Conservation (phyloP, 768 basidiomycete genomes). For the Suillus occidentalis region DNA sequence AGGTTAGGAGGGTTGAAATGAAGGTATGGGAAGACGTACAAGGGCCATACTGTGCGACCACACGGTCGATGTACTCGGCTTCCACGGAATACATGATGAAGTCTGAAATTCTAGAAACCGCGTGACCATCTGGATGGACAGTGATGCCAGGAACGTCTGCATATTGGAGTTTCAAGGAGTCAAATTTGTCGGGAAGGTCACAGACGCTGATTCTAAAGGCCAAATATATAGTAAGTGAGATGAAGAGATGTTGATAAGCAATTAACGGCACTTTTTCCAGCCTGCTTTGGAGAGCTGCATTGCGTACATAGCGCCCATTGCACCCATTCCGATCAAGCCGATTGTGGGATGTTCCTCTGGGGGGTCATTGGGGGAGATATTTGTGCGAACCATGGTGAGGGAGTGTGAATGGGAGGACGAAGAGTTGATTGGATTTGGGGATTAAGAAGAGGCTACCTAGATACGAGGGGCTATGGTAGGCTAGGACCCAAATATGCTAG, state of each 20-base stretch:
- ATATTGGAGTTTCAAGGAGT: conserved; percentile 58
- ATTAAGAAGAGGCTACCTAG: background rate
- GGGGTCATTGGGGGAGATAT: conserved; percentile 36
- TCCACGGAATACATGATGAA: conserved; percentile 96
- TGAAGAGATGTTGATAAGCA: conserved; percentile 17
- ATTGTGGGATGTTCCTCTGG: conserved; percentile 67
- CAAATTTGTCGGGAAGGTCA: conserved; percentile 75
- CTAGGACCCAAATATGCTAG: background rate
- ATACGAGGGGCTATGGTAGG: background rate
- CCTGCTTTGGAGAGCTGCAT: conserved; percentile 73
- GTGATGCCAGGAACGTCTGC: conserved; percentile 60
- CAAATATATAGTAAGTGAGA: background rate
- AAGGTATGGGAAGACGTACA: conserved; percentile 49
- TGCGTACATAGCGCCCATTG: conserved; percentile 97
- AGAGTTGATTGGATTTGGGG: no score
- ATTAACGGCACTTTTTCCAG: conserved; percentile 66
- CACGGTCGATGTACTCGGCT: conserved; percentile 78
- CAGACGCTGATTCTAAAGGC: conserved; percentile 80
- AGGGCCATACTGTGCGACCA: conserved; percentile 90
- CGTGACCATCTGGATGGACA: conserved; percentile 79
- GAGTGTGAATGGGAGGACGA: background rate
- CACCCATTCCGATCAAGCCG: conserved; percentile 95
- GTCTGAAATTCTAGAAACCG: conserved; percentile 85
- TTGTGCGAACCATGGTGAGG: conserved; percentile 20
- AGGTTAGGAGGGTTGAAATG: background rate